These are phyloP conservation scores for Trichoderma cornu-damae DNA, from an alignment of 2,329 filamentous ascomycete genomes.

Conservation along the genomic window DNA sequence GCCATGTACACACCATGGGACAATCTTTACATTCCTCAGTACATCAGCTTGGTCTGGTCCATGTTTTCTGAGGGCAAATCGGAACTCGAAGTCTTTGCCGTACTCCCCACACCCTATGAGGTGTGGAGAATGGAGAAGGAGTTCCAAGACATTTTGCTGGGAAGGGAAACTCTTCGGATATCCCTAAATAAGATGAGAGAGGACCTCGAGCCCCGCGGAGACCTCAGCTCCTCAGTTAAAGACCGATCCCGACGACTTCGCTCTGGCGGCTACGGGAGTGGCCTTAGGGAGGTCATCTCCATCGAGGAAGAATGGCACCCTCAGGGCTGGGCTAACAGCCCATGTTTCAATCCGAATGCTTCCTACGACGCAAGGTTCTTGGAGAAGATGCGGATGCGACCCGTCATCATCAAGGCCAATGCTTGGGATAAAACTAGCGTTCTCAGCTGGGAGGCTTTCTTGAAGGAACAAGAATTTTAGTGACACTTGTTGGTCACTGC, in stretches of 20 bases:
- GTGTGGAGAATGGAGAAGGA: constrained; percentile 4
- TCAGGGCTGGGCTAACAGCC: background rate
- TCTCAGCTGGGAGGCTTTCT: no score
- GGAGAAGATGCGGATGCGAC: background rate
- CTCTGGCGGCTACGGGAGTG: constrained; percentile 1
- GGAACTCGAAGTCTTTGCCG: background rate
- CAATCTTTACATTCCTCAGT: background rate
- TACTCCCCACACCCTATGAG: background rate
- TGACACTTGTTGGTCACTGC: background rate
- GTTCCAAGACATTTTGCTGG: background rate
- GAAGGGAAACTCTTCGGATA: background rate
- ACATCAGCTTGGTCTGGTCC: background rate
- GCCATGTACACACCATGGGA: background rate
- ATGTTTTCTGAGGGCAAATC: no score
- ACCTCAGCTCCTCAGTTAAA: no score
- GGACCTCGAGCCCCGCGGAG: rapidly evolving
- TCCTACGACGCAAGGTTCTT: background rate
- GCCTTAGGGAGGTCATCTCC: constrained; percentile 5
- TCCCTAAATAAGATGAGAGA: background rate
- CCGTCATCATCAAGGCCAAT: background rate
- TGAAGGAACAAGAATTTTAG: background rate
- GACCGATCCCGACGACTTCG: background rate
- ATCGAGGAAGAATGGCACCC: constrained; percentile 5
- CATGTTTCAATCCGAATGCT: no score
- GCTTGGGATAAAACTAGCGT: background rate